A percentile compares a stretch with the other conserved stretches of the same genome.
phyloP scores from a whole-genome alignment of 305 asterid genomes.

The Andrographis paniculata region DNA sequence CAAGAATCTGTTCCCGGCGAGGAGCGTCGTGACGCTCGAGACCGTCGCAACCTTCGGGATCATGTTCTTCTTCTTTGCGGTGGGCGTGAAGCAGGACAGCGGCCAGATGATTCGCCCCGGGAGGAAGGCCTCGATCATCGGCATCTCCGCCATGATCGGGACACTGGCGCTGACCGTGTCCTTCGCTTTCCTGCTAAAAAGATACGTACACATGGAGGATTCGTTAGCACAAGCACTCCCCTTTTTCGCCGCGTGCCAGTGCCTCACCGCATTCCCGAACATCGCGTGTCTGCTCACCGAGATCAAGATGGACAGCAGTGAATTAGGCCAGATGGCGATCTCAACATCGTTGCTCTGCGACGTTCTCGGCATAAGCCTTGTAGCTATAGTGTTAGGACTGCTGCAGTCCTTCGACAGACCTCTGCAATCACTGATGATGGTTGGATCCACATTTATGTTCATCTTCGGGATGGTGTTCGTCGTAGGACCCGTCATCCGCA shows the following conservation, averaged over 20 bases:
- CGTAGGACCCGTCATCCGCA: constrained; percentile 30
- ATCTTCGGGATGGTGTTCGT: constrained; percentile 15
- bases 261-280: constrained; percentile 50
- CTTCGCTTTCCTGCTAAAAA: constrained; percentile 16
- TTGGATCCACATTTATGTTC: constrained; percentile 14
- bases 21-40: constrained; percentile 41
- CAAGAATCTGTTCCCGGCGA: constrained; percentile 32
- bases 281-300: constrained; percentile 53
- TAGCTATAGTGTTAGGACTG: constrained; percentile 10
- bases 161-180: constrained; percentile 24
- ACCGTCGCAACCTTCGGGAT: constrained; percentile 53
- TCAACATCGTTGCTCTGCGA: constrained; percentile 55
- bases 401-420: constrained; percentile 17
- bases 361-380: constrained; percentile 29
- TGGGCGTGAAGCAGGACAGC: constrained; percentile 51
- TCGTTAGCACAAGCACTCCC: constrained; percentile 39
- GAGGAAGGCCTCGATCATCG: constrained; percentile 31
- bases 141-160: constrained; percentile 17
- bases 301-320: constrained; percentile 55
- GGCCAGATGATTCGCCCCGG: constrained; percentile 40
- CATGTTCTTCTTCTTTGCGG: constrained; percentile 48
- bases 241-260: constrained; percentile 37
- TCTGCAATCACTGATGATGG: neutral
- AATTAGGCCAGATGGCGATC: constrained; percentile 47
- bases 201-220: constrained; percentile 25